phyloP scores from a whole-genome alignment of 2,329 filamentous ascomycete genomes.

The Alternaria alternata region DNA sequence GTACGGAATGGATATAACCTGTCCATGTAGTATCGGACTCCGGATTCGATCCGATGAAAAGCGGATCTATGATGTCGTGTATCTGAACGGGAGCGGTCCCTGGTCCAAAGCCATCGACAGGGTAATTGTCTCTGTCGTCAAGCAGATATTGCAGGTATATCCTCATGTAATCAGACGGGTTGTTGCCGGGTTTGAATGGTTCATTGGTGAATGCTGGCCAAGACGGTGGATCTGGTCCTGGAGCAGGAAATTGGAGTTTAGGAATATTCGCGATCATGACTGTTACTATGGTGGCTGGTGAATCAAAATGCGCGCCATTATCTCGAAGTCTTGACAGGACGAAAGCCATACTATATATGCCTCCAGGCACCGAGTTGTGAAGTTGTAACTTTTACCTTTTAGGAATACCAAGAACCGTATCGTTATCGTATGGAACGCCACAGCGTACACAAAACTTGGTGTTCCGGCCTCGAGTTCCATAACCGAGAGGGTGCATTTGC shows the following conservation, averaged over 20 bases:
- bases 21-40: not conserved
- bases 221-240: not conserved
- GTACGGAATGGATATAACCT: not conserved
- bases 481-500: not conserved
- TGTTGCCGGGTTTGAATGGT: not conserved
- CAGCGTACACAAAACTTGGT: conserved; percentile 2
- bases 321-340: not conserved
- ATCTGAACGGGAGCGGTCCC: not conserved
- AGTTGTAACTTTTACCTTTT: not conserved
- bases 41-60: not conserved
- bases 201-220: not conserved
- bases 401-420: conserved; percentile 7
- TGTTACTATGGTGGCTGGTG: not conserved
- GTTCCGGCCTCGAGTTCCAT: not conserved
- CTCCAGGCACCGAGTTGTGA: not conserved
- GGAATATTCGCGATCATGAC: conserved; percentile 1
- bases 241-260: not conserved
- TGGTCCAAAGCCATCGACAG: not conserved
- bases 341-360: not conserved
- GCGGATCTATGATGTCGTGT: not conserved
- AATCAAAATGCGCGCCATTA: not conserved
- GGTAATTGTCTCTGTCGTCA: not conserved
- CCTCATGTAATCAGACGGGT: not conserved
- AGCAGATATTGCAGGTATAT: conserved; percentile 1
- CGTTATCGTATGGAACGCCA: conserved; percentile 4